A percentile compares a stretch with the other conserved stretches of the same genome.
Evolutionary conservation across 345 rosid genomes (phyloP).

Genomic region (Balakata baccata): DNA sequence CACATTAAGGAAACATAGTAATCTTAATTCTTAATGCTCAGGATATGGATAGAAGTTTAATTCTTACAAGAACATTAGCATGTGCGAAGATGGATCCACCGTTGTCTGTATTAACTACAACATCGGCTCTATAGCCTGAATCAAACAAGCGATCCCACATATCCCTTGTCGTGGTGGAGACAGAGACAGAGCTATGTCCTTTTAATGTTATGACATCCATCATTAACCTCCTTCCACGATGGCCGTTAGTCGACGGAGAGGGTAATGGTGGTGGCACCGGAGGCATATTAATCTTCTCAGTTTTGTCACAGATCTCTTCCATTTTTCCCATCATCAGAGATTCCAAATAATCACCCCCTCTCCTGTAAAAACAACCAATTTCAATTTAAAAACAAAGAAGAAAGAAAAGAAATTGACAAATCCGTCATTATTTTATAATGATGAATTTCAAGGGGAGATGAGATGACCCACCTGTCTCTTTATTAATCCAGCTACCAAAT

Average conservation of each 20-base stretch:
- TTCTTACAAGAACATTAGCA: conserved; percentile 62
- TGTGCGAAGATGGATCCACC: conserved; percentile 65
- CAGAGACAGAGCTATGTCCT: conserved; percentile 19
- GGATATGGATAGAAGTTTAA: not conserved
- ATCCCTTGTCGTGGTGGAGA: conserved; percentile 41
- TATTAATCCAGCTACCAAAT: too few species aligned
- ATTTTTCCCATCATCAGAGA: conserved; percentile 14
- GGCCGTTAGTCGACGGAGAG: conserved; percentile 25
- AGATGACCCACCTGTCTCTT: too few species aligned
- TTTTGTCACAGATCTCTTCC: conserved; percentile 13
- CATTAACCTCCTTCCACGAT: conserved; percentile 14
- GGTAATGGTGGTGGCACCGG: conserved; percentile 64
- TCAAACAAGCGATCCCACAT: conserved; percentile 75
- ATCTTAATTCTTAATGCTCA: not conserved
- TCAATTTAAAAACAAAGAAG: too few species aligned
- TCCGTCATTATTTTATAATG: too few species aligned
- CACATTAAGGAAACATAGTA: too few species aligned
- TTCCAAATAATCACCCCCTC: not conserved
- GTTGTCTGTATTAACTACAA: conserved; percentile 45
- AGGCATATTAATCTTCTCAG: conserved; percentile 11
- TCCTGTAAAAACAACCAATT: not conserved
- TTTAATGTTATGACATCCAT: conserved; percentile 16
- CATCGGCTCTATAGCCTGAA: conserved; percentile 69
- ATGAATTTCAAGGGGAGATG: too few species aligned
- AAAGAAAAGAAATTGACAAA: not conserved